Conservation (phyloP, 179 eudicot species). For the Amaranthus tricolor region DNA sequence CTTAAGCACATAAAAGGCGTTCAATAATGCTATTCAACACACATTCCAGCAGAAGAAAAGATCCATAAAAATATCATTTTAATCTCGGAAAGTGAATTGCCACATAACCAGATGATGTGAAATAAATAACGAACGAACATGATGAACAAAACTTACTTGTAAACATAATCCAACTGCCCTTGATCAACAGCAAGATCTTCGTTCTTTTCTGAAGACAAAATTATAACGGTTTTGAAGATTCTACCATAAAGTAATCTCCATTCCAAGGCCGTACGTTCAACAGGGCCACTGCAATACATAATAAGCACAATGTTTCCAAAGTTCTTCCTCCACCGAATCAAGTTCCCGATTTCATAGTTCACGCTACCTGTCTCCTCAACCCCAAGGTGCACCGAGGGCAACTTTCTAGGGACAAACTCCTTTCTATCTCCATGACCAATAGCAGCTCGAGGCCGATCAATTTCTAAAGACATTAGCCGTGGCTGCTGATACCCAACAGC, state of each 20-base stretch:
- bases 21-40: background rate
- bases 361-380: slow-evolving; percentile 86
- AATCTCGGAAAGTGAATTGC: background rate
- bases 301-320: slow-evolving; percentile 85
- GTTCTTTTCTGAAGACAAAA: slow-evolving; percentile 65
- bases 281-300: slow-evolving; percentile 84
- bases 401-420: slow-evolving; percentile 77
- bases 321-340: slow-evolving; percentile 83
- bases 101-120: background rate
- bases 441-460: slow-evolving; percentile 59
- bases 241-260: slow-evolving; percentile 96
- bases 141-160: slow-evolving; percentile 60
- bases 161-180: slow-evolving; percentile 64
- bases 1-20: background rate
- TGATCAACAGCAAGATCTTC: slow-evolving; percentile 79
- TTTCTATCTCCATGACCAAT: slow-evolving; percentile 87
- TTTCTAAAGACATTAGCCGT: slow-evolving; percentile 70
- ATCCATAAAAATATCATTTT: background rate
- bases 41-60: background rate
- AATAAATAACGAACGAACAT: background rate
- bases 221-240: slow-evolving; percentile 84
- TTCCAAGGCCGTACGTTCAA: slow-evolving; percentile 89
- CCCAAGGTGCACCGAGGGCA: slow-evolving; percentile 90
- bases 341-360: slow-evolving; percentile 85
- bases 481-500: slow-evolving; percentile 91